Evolutionary conservation across 176 grass and related monocot species (phyloP).

Genomic region (Dendrocalamus sinicus): DNA sequence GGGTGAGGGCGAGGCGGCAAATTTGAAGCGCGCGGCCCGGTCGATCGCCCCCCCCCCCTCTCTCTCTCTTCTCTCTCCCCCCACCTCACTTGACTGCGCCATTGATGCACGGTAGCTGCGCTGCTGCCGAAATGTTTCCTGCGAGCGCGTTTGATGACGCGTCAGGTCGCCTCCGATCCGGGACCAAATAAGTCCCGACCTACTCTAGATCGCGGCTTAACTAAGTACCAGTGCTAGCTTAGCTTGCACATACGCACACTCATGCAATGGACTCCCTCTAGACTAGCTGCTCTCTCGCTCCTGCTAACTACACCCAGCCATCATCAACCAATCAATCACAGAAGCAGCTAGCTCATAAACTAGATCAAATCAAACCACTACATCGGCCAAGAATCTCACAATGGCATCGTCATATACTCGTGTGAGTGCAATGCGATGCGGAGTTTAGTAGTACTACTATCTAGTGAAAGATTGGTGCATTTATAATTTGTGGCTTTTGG

Average conservation of each 20-base stretch:
- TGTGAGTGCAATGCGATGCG: not conserved
- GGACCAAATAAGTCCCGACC: slow-evolving; percentile 47
- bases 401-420: not conserved
- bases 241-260: slow-evolving; percentile 9
- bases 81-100: slow-evolving; percentile 47
- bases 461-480: not conserved
- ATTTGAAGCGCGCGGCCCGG: not conserved
- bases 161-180: not conserved
- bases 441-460: not conserved
- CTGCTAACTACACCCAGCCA: not conserved
- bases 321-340: not conserved
- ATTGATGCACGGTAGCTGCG: slow-evolving; percentile 49
- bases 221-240: slow-evolving; percentile 6
- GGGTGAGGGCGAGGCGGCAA: not conserved
- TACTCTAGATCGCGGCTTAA: slow-evolving; percentile 35
- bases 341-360: not conserved
- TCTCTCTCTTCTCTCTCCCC: not conserved
- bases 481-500: not conserved
- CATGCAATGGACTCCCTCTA: not conserved
- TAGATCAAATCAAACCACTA: not conserved
- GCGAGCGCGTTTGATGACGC: slow-evolving; percentile 23
- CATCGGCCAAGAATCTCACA: not conserved
- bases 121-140: slow-evolving; percentile 14
- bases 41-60: not conserved
- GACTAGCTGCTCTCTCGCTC: not conserved